Evolutionary conservation across 768 basidiomycete genomes (phyloP).

Genomic region (Tulasnella calospora): DNA sequence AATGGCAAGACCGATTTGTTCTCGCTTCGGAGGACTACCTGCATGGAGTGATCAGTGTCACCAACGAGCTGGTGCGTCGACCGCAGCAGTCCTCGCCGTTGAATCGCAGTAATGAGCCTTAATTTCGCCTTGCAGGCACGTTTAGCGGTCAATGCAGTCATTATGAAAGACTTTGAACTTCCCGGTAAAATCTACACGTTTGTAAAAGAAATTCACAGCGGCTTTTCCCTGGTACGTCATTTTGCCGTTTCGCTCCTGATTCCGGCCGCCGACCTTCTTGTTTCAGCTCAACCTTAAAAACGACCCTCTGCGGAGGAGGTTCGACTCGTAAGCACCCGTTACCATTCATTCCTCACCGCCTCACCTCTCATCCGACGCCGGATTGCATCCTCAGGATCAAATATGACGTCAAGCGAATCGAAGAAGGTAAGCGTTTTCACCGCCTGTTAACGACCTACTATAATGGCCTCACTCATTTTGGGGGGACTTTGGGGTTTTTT

Average conservation of each 20-base stretch:
- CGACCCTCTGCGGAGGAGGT: slow-evolving; percentile 28
- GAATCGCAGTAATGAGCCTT: not conserved
- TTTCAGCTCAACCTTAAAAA: slow-evolving; percentile 29
- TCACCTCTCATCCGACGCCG: not conserved
- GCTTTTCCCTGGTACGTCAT: slow-evolving; percentile 28
- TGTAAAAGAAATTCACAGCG: slow-evolving; percentile 28
- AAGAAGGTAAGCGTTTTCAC: slow-evolving; percentile 21
- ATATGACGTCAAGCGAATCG: slow-evolving; percentile 30
- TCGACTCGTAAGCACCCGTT: slow-evolving; percentile 27
- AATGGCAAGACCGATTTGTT: slow-evolving; percentile 26
- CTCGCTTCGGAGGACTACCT: slow-evolving; percentile 29
- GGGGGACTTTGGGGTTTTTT: too few relatives aligned
- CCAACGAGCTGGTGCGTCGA: slow-evolving; percentile 29
- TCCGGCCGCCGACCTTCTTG: not conserved
- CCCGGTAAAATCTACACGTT: slow-evolving; percentile 28
- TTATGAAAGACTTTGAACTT: slow-evolving; percentile 27
- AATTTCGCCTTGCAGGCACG: slow-evolving; percentile 18
- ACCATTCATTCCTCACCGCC: too few relatives aligned
- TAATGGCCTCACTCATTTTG: too few relatives aligned
- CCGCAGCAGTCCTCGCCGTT: not conserved
- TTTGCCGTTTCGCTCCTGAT: not conserved
- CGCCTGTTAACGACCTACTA: too few relatives aligned
- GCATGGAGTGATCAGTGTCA: slow-evolving; percentile 28
- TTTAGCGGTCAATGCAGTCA: slow-evolving; percentile 30
- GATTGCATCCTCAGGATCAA: slow-evolving; percentile 27